Conservation (phyloP, 768 basidiomycete genomes). For the Rhodotorula diobovata region DNA sequence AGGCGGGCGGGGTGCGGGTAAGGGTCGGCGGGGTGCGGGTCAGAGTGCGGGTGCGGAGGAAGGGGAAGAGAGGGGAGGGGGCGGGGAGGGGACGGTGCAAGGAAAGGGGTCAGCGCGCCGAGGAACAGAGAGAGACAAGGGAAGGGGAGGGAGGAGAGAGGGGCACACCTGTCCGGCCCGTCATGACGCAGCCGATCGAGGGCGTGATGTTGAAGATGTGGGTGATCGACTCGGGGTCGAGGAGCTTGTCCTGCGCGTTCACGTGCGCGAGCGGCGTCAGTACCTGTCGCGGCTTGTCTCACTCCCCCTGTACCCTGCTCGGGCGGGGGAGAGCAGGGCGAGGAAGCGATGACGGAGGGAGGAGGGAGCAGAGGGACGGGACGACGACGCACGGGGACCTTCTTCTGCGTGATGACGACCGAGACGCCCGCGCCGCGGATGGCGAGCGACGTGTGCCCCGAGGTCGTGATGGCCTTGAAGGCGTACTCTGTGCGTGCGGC, state of each 20-base stretch:
- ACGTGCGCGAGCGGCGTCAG: not conserved
- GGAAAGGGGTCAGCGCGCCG: too few relatives aligned
- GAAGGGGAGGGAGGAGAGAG: not conserved
- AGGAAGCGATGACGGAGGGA: not conserved
- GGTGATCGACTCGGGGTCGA: constrained; percentile 87
- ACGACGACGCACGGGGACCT: constrained; percentile 73
- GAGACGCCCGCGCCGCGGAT: constrained; percentile 90
- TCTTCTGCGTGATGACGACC: constrained; percentile 96
- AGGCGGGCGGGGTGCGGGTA: not conserved
- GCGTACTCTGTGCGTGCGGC: constrained; percentile 70
- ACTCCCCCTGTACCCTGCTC: too few relatives aligned
- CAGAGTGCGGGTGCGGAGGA: not conserved
- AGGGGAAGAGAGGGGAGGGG: not conserved
- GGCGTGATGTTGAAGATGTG: constrained; percentile 95
- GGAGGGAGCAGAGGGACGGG: not conserved
- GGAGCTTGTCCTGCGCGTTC: constrained; percentile 88
- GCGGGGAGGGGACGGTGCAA: not conserved
- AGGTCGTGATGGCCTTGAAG: constrained; percentile 97
- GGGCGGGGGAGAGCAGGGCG: too few relatives aligned
- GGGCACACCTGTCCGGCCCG: constrained; percentile 79
- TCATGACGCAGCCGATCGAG: constrained; percentile 95
- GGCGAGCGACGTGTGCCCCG: constrained; percentile 87
- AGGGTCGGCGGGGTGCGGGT: not conserved
- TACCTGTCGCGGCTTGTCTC: too few relatives aligned
- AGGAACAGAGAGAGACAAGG: not conserved